Evolutionary conservation across 371 early-diverging fungal species (phyloP).

Genomic region (Mortierella sp.): DNA sequence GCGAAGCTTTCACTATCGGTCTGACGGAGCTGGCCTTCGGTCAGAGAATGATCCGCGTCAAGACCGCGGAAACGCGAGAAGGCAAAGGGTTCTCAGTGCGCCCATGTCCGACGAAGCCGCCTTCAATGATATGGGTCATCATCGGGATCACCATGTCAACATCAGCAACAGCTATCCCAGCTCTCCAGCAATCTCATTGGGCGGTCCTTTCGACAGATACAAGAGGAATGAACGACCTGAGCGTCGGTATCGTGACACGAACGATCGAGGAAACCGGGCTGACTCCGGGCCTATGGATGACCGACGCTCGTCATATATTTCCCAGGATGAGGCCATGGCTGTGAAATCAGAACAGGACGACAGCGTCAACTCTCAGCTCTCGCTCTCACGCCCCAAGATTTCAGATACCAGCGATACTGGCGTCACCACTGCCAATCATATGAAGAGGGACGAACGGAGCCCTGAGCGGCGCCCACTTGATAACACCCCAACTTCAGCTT

Average conservation of each 20-base stretch:
- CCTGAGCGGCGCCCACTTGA: not conserved
- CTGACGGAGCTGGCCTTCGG: conserved; percentile 31
- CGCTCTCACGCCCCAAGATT: not conserved
- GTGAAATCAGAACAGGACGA: conserved; percentile 6
- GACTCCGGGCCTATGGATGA: not conserved
- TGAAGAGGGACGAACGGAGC: not conserved
- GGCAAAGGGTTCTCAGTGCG: conserved; percentile 30
- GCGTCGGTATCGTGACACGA: not conserved
- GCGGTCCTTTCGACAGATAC: not conserved
- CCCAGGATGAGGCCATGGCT: not conserved
- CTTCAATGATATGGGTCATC: conserved; percentile 14
- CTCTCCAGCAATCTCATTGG: conserved; percentile 3
- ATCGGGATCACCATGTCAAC: conserved; percentile 9
- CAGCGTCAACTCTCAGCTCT: not conserved
- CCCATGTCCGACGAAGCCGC: conserved; percentile 19
- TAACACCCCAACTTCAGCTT: not conserved
- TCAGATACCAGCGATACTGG: not conserved
- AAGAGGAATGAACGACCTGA: not conserved
- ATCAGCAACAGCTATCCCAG: conserved; percentile 20
- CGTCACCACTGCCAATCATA: not conserved
- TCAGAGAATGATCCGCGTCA: conserved; percentile 10
- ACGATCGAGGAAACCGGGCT: not conserved
- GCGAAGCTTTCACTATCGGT: conserved; percentile 12
- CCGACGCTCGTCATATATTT: not conserved
- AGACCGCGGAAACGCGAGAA: conserved; percentile 7